Conservation (phyloP, 768 basidiomycete species). For the Chalciporus chontae region DNA sequence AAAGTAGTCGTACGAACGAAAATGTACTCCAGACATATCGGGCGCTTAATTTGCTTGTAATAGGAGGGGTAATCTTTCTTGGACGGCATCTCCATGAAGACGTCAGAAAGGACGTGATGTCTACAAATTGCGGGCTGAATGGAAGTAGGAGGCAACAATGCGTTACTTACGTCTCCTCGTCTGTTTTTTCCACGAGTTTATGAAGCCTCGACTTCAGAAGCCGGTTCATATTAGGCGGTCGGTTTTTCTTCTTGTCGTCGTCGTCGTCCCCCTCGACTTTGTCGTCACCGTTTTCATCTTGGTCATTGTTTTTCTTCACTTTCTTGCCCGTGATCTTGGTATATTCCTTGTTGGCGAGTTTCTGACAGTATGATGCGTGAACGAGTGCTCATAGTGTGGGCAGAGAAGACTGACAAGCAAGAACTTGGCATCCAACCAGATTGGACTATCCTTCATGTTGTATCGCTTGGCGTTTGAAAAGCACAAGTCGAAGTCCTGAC, state of each 20-base stretch:
- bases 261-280: conserved; percentile 41
- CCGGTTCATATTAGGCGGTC: conserved; percentile 59
- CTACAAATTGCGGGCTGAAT: conserved; percentile 32
- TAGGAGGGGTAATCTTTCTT: conserved; percentile 78
- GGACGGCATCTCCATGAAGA: conserved; percentile 83
- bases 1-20: conserved; percentile 62
- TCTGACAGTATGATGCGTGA: conserved; percentile 31
- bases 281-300: conserved; percentile 38
- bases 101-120: conserved; percentile 61
- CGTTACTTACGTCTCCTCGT: conserved; percentile 53
- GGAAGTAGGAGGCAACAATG: conserved; percentile 2
- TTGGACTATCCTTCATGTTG: conserved; percentile 74
- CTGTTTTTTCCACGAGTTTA: conserved; percentile 70
- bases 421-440: conserved; percentile 80
- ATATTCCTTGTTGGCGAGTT: conserved; percentile 46
- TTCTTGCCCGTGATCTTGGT: conserved; percentile 42
- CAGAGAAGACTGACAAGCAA: conserved; percentile 55
- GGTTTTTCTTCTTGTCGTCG: conserved; percentile 47
- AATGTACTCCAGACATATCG: conserved; percentile 74
- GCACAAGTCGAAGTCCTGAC: conserved; percentile 69
- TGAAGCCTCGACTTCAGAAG: conserved; percentile 66
- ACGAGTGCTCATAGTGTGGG: conserved; percentile 3
- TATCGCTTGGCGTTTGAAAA: conserved; percentile 82
- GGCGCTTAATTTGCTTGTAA: conserved; percentile 75
- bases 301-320: conserved; percentile 36